These are phyloP conservation scores for Trapa incisa DNA, from an alignment of 345 rosid genomes.

Conservation along the genomic window DNA sequence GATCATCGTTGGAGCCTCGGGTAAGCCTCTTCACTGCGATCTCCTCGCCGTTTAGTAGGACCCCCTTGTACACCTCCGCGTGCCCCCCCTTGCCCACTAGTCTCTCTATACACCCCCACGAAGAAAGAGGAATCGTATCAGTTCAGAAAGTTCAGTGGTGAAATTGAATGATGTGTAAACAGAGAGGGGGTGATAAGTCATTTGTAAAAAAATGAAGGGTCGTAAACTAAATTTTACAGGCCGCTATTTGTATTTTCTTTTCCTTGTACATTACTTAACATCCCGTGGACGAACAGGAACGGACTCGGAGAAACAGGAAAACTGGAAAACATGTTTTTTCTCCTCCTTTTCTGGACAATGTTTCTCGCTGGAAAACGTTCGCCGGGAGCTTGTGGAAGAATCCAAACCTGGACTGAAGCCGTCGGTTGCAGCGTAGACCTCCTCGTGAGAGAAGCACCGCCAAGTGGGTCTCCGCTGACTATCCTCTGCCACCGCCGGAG, in stretches of 20 bases:
- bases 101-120: background rate
- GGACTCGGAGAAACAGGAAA: too few relatives aligned
- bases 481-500: conserved; percentile 15
- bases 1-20: conserved; percentile 53
- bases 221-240: too few relatives aligned
- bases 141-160: background rate
- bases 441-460: conserved; percentile 85
- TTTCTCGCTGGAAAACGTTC: background rate
- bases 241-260: too few relatives aligned
- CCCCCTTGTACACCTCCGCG: conserved; percentile 84
- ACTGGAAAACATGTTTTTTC: too few relatives aligned
- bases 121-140: background rate
- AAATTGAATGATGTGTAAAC: background rate
- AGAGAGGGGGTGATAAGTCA: too few relatives aligned
- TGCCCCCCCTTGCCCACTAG: conserved; percentile 85
- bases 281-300: too few relatives aligned
- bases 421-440: conserved; percentile 62
- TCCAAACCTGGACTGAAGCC: conserved; percentile 51
- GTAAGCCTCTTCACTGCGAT: conserved; percentile 83
- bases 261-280: too few relatives aligned
- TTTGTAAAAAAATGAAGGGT: too few relatives aligned
- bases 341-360: too few relatives aligned
- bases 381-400: conserved; percentile 1
- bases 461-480: conserved; percentile 52
- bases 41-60: conserved; percentile 38